Evolutionary conservation across 306 rosid species (phyloP).

Genomic region (Alnus rubra): DNA sequence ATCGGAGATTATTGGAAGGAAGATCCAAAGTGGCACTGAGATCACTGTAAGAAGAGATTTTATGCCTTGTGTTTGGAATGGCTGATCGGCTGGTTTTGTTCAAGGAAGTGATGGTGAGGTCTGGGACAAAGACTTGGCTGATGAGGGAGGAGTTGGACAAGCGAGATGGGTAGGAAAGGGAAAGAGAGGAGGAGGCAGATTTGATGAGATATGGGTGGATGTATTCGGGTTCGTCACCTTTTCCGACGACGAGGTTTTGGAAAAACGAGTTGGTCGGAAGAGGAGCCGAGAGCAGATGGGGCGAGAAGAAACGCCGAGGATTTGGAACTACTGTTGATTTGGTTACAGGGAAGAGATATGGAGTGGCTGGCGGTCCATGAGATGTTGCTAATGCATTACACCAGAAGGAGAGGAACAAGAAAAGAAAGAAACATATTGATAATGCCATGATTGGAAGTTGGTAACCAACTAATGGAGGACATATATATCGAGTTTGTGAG

Average conservation of each 20-base stretch:
- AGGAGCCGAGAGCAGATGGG: conserved; percentile 54
- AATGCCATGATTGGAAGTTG: conserved; percentile 2
- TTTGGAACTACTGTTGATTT: conserved; percentile 71
- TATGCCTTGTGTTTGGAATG: conserved; percentile 39
- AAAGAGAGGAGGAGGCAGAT: conserved; percentile 54
- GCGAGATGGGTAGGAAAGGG: conserved; percentile 67
- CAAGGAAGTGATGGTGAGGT: conserved; percentile 60
- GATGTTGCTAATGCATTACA: conserved; percentile 17
- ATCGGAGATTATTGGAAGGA: conserved; percentile 68
- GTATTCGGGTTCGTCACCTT: conserved; percentile 75
- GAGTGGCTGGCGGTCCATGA: conserved; percentile 24
- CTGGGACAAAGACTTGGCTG: conserved; percentile 63
- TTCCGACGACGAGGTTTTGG: conserved; percentile 70
- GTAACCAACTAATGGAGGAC: neutral
- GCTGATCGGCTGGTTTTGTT: conserved; percentile 10
- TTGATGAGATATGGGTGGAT: conserved; percentile 82
- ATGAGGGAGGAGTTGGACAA: conserved; percentile 46
- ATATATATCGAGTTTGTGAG: neutral
- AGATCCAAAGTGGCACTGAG: conserved; percentile 72
- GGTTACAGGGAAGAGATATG: conserved; percentile 59
- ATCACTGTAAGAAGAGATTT: conserved; percentile 61
- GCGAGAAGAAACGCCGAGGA: conserved; percentile 70
- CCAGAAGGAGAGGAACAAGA: neutral
- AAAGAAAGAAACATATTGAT: neutral
- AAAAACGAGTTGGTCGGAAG: conserved; percentile 89